Evolutionary conservation across 2,329 filamentous ascomycete genomes (phyloP), one percentile per base, ranked within the genome.

Genomic region (Cercospora sesami): DNA sequence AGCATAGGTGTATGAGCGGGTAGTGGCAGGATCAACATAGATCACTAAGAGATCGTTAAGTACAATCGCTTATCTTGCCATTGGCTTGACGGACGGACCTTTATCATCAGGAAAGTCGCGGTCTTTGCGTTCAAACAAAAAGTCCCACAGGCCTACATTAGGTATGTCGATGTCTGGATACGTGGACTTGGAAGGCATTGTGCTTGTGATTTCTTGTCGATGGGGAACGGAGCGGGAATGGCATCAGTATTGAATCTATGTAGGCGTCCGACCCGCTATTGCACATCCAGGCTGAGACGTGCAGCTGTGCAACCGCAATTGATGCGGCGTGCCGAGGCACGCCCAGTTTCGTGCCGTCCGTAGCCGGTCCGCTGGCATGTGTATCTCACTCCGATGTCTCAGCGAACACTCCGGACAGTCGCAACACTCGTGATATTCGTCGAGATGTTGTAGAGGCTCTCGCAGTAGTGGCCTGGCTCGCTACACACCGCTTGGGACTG

Each of bases 21-120:
- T 83, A 3, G 91, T 92, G 70, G 91, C 88, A 66, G 88, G 86
- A 80, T 96, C 92, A 72, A 89, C 85, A 78, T 93, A 91, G 74
- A 96, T 89, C 58, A 90, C 92, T 94, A 76, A 6, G 5, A 12
- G 39, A 10, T 48, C 4, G 23, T 36, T 66, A 28, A 67, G 65
- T 26, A 64, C 4, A 30, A 28, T 16, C 16, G 26, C 16, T 26
- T 18, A 48, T 60, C 23, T 4, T 10, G 28, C 6, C 18, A n/a
- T 16, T 55, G 10, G 3, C 12, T 16, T 8, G 7, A 42, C 63
- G 65, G 8, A 42, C 63, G 65, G 80, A 93, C 92, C 85, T 83
- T 94, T 92, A 75, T 91, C 85, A 72, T 93, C 90, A 0, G 90
- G 84, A 75, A 87, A 96, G 3, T 82, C 79, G 73, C 81, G 87